Base-by-base conservation (phyloP, 2,329 filamentous ascomycete genomes). In the Aspergillus piperis region DNA sequence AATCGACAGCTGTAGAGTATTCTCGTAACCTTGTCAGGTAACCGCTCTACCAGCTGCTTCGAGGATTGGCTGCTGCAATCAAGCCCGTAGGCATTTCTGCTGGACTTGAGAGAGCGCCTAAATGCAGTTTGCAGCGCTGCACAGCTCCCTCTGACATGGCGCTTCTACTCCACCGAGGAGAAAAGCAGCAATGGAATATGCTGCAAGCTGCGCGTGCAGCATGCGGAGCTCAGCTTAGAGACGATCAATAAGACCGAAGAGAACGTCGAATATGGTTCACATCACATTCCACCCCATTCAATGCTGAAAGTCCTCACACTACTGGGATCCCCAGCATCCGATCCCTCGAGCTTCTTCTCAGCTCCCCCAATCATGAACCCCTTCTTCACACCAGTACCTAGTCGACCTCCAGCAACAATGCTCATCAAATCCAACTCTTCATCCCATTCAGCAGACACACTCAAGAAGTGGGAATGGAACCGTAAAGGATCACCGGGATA, bases 311-410 rank as follows among this genome's bases (percentile, higher is more conserved):
- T 86, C 66, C 90, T 84, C 21, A 94, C 77, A 32, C 63, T 71
- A 56, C 59, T 68, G 57, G 54, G 17, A 15, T 36, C 39, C 4
- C 52, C 74, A 63, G 23, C 71, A 63, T 71, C 81, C 15, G 73
- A 67, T 10, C 72, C 74, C 36, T 80, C 74, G 41, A 70, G 72
- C 1, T 73, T 70, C 8, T 74, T 50, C 57, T 84, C 79, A 68
- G 85, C 82, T 0, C 91, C 92, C 6, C 93, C 94, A 59, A 99
- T 84, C 57, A 99, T 79, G 70, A 92, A 97, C 0, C 91, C 91
- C 78, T 99, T 99, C 82, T 99, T 99, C 19, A 98, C 95, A 53
- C 91, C 91, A 2, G 95, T 98, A 0, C 93, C 95, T 64, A 99
- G 77, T 67, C 95, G 84, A 5, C 95, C 95, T 7, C 92, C 92